phyloP scores from a whole-genome alignment of 2,329 filamentous ascomycete genomes.

The Fusarium oxysporum region DNA sequence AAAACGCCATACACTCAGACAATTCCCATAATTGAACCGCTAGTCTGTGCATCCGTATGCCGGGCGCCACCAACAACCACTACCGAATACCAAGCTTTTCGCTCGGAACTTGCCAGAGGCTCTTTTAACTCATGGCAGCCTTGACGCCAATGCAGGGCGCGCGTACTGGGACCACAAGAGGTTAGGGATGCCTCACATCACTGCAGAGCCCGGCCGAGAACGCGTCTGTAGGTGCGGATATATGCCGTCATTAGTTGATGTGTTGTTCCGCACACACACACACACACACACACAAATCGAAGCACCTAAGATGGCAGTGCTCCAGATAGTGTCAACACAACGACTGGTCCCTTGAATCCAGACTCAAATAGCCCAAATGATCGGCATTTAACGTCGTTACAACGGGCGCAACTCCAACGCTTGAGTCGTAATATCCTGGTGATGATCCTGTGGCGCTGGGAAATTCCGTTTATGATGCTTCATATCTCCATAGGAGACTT shows the following conservation, averaged over 20 bases:
- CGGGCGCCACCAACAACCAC: slow-evolving; percentile 27
- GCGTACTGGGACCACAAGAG: slow-evolving; percentile 8
- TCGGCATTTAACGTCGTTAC: not conserved
- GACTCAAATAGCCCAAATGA: slow-evolving; percentile 2
- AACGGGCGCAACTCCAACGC: not conserved
- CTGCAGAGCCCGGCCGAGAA: not conserved
- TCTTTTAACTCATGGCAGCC: not conserved
- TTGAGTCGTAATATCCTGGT: not conserved
- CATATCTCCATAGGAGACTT: slow-evolving; percentile 33
- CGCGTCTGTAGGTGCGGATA: not conserved
- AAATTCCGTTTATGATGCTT: slow-evolving; percentile 15
- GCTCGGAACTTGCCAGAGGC: slow-evolving; percentile 28
- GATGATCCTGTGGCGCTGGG: slow-evolving; percentile 4
- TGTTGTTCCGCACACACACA: slow-evolving; percentile 3
- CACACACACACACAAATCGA: not conserved
- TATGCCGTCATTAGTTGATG: not conserved
- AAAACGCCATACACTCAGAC: slow-evolving; percentile 10
- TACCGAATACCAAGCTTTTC: slow-evolving; percentile 33
- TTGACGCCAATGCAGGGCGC: not conserved
- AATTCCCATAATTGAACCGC: not conserved
- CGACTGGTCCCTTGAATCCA: not conserved
- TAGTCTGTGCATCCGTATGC: slow-evolving; percentile 5
- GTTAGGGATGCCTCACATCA: not conserved
- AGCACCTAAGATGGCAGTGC: not conserved
- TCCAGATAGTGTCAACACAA: slow-evolving; percentile 8